phyloP scores from a whole-genome alignment of 2,329 filamentous ascomycete genomes.

The Hypoxylon sp. region DNA sequence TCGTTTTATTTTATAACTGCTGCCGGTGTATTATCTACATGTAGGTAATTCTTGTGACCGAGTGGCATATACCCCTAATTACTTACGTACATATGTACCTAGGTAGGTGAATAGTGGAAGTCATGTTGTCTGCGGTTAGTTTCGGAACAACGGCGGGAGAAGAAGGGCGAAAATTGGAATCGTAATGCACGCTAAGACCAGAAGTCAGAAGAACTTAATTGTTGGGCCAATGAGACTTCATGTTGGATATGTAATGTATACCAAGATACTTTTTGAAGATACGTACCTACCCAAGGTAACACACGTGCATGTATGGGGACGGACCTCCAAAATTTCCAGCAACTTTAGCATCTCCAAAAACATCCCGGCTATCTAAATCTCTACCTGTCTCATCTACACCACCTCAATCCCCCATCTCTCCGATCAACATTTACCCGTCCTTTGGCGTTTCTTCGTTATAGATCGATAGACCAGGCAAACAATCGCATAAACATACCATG shows the following conservation, averaged over 20 bases:
- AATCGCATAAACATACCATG: conserved; percentile 65
- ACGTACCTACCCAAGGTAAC: neutral
- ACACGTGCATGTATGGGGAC: conserved; percentile 15
- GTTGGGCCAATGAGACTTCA: conserved; percentile 22
- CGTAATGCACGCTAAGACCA: conserved; percentile 17
- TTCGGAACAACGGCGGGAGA: conserved; percentile 38
- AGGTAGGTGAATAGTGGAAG: no score
- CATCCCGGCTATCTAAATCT: conserved; percentile 23
- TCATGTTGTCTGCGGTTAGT: no score
- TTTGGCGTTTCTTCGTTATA: conserved; percentile 41
- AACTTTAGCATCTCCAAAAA: conserved; percentile 36
- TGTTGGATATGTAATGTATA: neutral
- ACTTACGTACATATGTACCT: neutral
- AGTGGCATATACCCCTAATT: neutral
- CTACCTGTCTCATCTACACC: conserved; percentile 32
- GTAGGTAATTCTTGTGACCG: neutral
- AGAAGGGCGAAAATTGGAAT: conserved; percentile 40
- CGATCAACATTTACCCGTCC: conserved; percentile 32
- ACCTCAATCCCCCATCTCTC: conserved; percentile 23
- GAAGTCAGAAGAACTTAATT: conserved; percentile 18
- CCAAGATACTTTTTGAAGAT: conserved; percentile 2
- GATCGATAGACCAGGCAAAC: conserved; percentile 35
- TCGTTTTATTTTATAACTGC: neutral
- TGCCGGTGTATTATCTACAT: neutral
- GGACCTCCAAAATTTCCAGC: conserved; percentile 45